Base-by-base conservation (phyloP, 768 basidiomycete genomes). In the Rhodotorula kratochvilovae region DNA sequence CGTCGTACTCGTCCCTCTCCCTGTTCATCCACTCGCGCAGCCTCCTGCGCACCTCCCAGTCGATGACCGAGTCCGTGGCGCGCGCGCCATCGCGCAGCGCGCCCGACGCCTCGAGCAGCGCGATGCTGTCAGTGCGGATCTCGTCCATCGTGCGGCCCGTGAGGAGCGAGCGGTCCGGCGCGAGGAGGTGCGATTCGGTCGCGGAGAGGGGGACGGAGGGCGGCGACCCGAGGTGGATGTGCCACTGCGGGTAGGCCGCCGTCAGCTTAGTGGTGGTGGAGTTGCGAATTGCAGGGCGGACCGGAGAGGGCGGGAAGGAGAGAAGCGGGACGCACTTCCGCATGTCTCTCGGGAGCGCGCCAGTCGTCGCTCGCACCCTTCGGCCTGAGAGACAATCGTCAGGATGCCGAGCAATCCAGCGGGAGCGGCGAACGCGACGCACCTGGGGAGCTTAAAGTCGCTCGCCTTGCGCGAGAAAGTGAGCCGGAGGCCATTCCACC, bases 111-210 rank as follows among this genome's bases (percentile, higher is more conserved):
- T 50, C 48, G 48, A 50, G 48, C 23, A 53, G n/a, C 51, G 27
- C 51, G 51, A 16, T 33, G 53, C 35, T 36, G 42, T 64, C 63
- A 11, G 33, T 16, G 27, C 33, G n/a, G 58, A 64, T 60, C n/a
- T 70, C 57, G 7, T 63, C 51, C 63, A 70, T 64, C 33, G 68
- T 64, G 25, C 68, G 68, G 33, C n/a, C 17, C 19, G 68, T 60
- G 50, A 70, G 68, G 45, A 70, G 23, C 2, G 68, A 70, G 39
- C 31, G 39, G 19, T 53, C 27, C 21, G 21, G 48, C 17, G 39
- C 16, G 56, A 39, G 1, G 17, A 2, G 7, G 5, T 23, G 6
- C 16, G 5, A 6, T 16, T 50, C 27, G 57, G 45, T 58, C 8
- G 25, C 25, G 55, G 27, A 4, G 43, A 57, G 33, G 29, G 54